These are phyloP conservation scores for Stygiomarasmius scandens DNA, from an alignment of 1,284 basidiomycete genomes.

Conservation along the genomic window DNA sequence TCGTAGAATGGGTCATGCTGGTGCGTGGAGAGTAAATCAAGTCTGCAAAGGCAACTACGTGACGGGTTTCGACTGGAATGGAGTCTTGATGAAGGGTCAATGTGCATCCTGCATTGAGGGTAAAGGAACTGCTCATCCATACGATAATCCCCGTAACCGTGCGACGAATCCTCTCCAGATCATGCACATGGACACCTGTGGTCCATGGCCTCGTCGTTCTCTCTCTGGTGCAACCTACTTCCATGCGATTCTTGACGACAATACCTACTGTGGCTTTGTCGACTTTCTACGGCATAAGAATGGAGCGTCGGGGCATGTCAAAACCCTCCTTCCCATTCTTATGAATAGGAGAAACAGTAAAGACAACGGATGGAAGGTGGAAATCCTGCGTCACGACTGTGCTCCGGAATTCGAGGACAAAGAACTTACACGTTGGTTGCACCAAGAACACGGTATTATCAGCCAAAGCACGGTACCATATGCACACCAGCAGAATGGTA, in stretches of 20 bases:
- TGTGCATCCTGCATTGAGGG: neutral
- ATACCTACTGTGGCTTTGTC: slow-evolving; percentile 18
- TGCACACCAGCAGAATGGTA: too few species aligned
- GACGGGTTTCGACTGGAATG: neutral
- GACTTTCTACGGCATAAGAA: neutral
- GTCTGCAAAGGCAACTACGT: too few species aligned
- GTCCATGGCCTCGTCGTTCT: too few species aligned
- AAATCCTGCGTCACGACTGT: neutral
- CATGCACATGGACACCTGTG: slow-evolving; percentile 26
- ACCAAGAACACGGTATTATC: neutral
- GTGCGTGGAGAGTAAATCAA: too few species aligned
- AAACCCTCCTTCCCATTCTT: neutral
- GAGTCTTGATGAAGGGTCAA: neutral
- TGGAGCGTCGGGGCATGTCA: neutral
- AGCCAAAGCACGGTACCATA: slow-evolving; percentile 33
- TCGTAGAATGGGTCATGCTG: slow-evolving; percentile 1
- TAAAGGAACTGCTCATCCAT: neutral
- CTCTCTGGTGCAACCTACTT: slow-evolving; percentile 20
- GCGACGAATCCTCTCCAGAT: slow-evolving; percentile 20
- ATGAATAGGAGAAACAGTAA: neutral
- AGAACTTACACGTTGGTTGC: neutral
- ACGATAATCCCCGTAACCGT: slow-evolving; percentile 12
- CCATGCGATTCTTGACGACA: slow-evolving; percentile 24
- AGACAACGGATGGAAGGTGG: neutral
- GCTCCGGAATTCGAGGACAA: neutral